Conservation (phyloP, 2,329 filamentous ascomycete species). For the Scytalidium sp. region DNA sequence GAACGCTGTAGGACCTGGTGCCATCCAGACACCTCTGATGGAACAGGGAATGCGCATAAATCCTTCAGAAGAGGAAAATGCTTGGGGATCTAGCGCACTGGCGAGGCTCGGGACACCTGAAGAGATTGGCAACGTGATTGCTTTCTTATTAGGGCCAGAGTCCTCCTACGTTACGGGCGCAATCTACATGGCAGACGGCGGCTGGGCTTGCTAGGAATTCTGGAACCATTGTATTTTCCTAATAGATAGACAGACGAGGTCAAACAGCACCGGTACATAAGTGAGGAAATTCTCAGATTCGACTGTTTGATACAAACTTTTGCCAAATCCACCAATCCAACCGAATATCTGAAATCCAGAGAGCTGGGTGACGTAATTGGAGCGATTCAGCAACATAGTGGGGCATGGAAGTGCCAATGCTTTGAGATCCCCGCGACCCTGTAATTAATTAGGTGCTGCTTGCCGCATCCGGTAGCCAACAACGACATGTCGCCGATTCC, state of each 20-base stretch:
- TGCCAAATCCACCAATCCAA: not conserved
- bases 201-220: conserved; percentile 17
- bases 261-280: no score
- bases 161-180: conserved; percentile 24
- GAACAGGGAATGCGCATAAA: conserved; percentile 27
- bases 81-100: conserved; percentile 22
- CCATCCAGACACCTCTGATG: conserved; percentile 49
- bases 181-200: conserved; percentile 25
- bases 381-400: no score
- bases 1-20: conserved; percentile 29
- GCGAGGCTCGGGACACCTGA: conserved; percentile 43
- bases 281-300: no score
- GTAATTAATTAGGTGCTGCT: no score
- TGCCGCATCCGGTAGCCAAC: no score
- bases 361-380: not conserved
- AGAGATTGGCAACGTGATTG: conserved; percentile 37
- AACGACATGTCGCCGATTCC: not conserved
- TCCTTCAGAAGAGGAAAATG: conserved; percentile 31
- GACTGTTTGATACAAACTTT: no score
- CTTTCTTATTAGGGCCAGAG: conserved; percentile 40
- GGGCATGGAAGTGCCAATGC: no score
- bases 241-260: no score
- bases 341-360: no score
- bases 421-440: no score
- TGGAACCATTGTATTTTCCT: no score